Evolutionary conservation across 345 rosid genomes (phyloP).

Genomic region (Erucastrum elatum): DNA sequence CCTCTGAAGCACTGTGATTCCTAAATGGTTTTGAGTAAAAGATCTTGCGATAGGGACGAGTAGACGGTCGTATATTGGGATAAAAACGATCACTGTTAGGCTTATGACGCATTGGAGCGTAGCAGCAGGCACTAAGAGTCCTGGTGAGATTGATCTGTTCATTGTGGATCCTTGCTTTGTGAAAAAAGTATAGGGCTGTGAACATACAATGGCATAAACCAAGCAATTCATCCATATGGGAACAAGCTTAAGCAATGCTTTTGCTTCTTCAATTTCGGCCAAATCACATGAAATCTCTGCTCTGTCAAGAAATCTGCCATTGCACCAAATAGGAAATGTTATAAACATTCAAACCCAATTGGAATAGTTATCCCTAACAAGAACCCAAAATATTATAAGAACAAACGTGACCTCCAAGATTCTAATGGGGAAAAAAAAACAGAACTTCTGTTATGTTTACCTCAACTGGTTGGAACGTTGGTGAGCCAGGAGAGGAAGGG

Average conservation of each 20-base stretch:
- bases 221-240: slow-evolving; percentile 51
- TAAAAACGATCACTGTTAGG: slow-evolving; percentile 39
- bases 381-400: neutral
- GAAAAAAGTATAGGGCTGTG: slow-evolving; percentile 54
- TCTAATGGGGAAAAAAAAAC: neutral
- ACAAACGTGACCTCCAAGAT: neutral
- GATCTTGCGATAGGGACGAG: slow-evolving; percentile 48
- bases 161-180: slow-evolving; percentile 56
- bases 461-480: slow-evolving; percentile 36
- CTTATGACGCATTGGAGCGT: slow-evolving; percentile 55
- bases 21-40: slow-evolving; percentile 33
- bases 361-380: neutral
- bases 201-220: slow-evolving; percentile 26
- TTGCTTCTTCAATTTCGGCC: slow-evolving; percentile 53
- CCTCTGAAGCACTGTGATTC: slow-evolving; percentile 45
- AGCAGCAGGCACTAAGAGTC: slow-evolving; percentile 52
- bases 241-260: slow-evolving; percentile 43
- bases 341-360: too few relatives aligned
- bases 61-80: slow-evolving; percentile 54
- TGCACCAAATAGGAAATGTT: neutral
- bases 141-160: slow-evolving; percentile 45
- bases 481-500: slow-evolving; percentile 17
- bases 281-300: slow-evolving; percentile 42
- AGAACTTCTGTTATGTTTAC: slow-evolving; percentile 29
- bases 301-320: slow-evolving; percentile 41